These are phyloP conservation scores for Lanzia echinophila DNA, from an alignment of 2,329 filamentous ascomycete species.

Conservation along the genomic window DNA sequence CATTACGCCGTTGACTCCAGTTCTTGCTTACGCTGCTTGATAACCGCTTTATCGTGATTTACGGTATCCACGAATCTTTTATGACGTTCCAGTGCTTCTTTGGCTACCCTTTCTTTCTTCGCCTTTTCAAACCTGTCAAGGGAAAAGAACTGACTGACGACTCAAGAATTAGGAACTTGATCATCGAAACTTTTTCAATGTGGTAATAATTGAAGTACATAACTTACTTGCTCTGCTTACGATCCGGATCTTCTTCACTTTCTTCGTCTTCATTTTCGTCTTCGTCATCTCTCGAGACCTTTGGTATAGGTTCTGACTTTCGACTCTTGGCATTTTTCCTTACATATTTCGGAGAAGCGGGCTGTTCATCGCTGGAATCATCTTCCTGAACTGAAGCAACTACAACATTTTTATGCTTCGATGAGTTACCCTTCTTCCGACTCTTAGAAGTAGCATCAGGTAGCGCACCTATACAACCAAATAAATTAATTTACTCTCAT, in stretches of 20 bases:
- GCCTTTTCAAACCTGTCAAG: slow-evolving; percentile 2
- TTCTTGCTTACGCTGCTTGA: neutral
- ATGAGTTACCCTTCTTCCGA: neutral
- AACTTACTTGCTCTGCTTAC: slow-evolving; percentile 25
- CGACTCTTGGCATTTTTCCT: neutral
- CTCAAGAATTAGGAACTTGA: neutral
- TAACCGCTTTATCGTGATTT: neutral
- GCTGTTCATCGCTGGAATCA: neutral
- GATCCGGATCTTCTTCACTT: slow-evolving; percentile 23
- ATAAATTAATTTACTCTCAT: neutral
- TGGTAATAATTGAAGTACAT: neutral
- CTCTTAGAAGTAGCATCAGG: neutral
- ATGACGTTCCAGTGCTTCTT: neutral
- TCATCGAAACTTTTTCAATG: neutral
- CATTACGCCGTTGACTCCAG: neutral
- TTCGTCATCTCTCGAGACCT: neutral
- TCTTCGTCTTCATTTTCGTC: slow-evolving; percentile 22
- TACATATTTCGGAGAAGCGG: neutral
- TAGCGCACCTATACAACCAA: neutral
- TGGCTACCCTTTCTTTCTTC: neutral
- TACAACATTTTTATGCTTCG: neutral
- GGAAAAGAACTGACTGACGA: neutral
- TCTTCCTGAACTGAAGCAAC: neutral
- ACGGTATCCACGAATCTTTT: neutral
- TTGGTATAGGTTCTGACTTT: neutral